Evolutionary conservation across 1,139 yeast genomes (phyloP), one percentile per base, ranked within the genome.

Genomic region (Suhomyces bokatorum): DNA sequence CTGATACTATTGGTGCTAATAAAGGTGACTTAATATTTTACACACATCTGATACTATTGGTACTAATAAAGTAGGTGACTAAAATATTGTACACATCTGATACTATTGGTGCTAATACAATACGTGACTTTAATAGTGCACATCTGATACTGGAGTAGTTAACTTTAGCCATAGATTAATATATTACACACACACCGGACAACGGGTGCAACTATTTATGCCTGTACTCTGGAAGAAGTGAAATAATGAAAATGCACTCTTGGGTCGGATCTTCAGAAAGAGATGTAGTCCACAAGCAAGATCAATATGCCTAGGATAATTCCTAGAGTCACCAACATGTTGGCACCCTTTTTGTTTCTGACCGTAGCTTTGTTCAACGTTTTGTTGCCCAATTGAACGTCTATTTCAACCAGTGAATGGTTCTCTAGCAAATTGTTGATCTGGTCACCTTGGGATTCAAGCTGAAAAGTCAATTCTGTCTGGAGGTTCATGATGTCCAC

Each of bases 401-500:
- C 91, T 5, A 77, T 57, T 43, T 84, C 81, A 1, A 90, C 81
- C 51, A 80, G 81, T 46, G 81, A 83, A 48, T 88, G 95, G 50
- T 84, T 85, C 45, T 85, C 87, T 46, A 84, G 66, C 49, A 93
- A 70, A 34, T 75, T 71, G 45, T 79, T 75, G 32, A 93, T 87
- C 60, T 81, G 85, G 42, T 84, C 86, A 4, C 87, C 81, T 63
- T 93, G 99, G 0, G 81, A 66, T 30, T 83, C 82, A 42, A 93
- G 69, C 58, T 91, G 96, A 41, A 84, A 72, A 4, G 90, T 77
- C 48, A 93, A 72, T 57, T 89, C 95, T 28, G 85, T 75, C 58
- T 90, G 96, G 51, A 93, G 66, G 44, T 83, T 81, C 2, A 93
- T 79, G 40, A 93, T 86, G 59, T 90, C 97, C 43, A 83, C 67